Percentiles rank a stretch among this genome's conserved stretches.
phyloP scores from a whole-genome alignment of 441 rosid genomes.

The Croton setiger region DNA sequence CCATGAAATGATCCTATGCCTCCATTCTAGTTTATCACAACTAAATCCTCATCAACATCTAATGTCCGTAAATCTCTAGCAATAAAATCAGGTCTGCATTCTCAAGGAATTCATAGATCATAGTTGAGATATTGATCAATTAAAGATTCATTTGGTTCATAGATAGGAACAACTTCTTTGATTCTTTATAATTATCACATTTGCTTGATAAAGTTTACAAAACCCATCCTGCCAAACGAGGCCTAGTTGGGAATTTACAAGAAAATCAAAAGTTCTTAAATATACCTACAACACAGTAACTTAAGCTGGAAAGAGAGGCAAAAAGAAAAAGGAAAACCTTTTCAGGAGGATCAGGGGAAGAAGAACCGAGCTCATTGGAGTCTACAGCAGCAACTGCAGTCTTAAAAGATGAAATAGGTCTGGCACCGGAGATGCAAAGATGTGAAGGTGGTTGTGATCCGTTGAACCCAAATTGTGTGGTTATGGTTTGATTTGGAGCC shows the following conservation, averaged over 20 bases:
- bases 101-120: too few relatives aligned
- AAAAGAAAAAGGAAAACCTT: conserved; percentile 28
- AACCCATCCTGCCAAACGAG: too few relatives aligned
- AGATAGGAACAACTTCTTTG: too few relatives aligned
- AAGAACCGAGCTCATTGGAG: conserved; percentile 35
- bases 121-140: background rate
- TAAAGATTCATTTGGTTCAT: background rate
- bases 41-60: too few relatives aligned
- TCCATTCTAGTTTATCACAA: too few relatives aligned
- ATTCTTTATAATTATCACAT: too few relatives aligned
- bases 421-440: conserved; percentile 7
- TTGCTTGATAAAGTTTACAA: too few relatives aligned
- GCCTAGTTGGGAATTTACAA: too few relatives aligned
- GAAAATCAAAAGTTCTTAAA: too few relatives aligned
- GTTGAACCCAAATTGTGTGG: conserved; percentile 12
- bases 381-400: conserved; percentile 43
- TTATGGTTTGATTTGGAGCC: conserved; percentile 4
- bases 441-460: conserved; percentile 10
- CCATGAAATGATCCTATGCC: too few relatives aligned
- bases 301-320: background rate
- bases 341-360: conserved; percentile 27
- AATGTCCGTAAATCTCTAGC: too few relatives aligned
- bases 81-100: background rate
- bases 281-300: background rate
- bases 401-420: conserved; percentile 34